Base-by-base conservation (phyloP, 106 monocot species). In the Acanthochlamys bracteata region DNA sequence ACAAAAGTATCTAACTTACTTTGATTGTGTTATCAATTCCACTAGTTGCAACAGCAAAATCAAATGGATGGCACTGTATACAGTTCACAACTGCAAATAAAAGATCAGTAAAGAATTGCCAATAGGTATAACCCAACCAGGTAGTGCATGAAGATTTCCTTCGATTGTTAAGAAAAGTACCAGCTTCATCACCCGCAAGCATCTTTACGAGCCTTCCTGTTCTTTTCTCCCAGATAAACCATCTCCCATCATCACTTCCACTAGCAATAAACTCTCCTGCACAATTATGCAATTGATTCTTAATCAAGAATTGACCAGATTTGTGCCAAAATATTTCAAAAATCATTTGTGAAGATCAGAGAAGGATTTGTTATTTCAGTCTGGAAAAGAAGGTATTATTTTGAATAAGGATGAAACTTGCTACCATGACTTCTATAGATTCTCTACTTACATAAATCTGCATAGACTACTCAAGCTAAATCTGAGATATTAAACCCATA, bases 241-340 rank as follows among this genome's bases (percentile, higher is more conserved):
- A 98, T 78, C 85, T 80, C 22, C 96, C 96, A 85, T 91, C 96
- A 81, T 98, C 96, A 69, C 96, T 98, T 66, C 96, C 96, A 75
- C 96, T 88, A 8, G 96, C 96, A 75, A 98, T 69, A 80, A 76
- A 98, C 12, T 83, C 88, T 65, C 96, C 96, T 98, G 63, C 43
- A 59, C 17, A 69, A 27, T 52, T 47, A 25, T 65, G 42, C 43
- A 43, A 17, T 40, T 3, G 24, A 12, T 11, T 13, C 59, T 16
- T 22, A 63, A 33, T 23, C 11, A 46, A 24, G 13, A 43, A 43
- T 13, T n/a, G n/a, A n/a, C n/a, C n/a, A n/a, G n/a, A n/a, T n/a
- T n/a, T n/a, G n/a, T n/a, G n/a, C n/a, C n/a, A n/a, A n/a, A n/a
- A n/a, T n/a, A n/a, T n/a, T n/a, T n/a, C n/a, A n/a, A n/a, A n/a